phyloP scores from a whole-genome alignment of 257 asterid genomes.

The Scutellaria barbata region DNA sequence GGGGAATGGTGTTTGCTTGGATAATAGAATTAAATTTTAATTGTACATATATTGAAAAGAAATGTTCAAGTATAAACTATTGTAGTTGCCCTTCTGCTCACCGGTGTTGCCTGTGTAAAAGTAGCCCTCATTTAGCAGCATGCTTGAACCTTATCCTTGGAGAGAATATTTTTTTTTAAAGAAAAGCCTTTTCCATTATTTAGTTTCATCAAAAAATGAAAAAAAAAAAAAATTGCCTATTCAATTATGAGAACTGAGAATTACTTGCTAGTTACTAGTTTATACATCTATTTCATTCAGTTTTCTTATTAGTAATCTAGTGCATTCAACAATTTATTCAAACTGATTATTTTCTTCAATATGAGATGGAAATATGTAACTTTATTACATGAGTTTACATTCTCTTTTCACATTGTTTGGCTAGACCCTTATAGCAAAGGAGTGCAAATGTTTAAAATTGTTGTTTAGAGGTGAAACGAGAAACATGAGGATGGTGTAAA shows the following conservation, averaged over 20 bases:
- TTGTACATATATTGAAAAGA: not conserved
- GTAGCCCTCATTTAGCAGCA: not conserved
- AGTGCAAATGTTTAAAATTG: not conserved
- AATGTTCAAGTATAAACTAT: not conserved
- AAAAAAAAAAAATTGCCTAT: not conserved
- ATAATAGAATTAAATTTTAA: not conserved
- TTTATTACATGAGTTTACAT: not conserved
- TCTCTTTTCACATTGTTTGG: not conserved
- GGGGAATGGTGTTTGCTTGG: constrained; percentile 8
- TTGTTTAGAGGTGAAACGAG: not conserved
- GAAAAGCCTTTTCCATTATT: not conserved
- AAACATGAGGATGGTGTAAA: not conserved
- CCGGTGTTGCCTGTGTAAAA: not conserved
- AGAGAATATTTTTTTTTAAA: too few relatives aligned
- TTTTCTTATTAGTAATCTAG: too few relatives aligned
- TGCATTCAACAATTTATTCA: too few relatives aligned
- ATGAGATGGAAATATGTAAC: not conserved
- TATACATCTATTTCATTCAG: too few relatives aligned
- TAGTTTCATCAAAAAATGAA: not conserved
- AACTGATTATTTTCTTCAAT: too few relatives aligned
- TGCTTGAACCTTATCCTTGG: not conserved
- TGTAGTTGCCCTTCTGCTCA: not conserved
- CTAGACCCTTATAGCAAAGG: constrained; percentile 5
- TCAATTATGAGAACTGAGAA: too few relatives aligned
- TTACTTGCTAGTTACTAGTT: too few relatives aligned